A percentile compares a stretch with the other conserved stretches of the same genome.
Conservation (phyloP, 495 filamentous ascomycete genomes). For the Diplogelasinospora grovesii region DNA sequence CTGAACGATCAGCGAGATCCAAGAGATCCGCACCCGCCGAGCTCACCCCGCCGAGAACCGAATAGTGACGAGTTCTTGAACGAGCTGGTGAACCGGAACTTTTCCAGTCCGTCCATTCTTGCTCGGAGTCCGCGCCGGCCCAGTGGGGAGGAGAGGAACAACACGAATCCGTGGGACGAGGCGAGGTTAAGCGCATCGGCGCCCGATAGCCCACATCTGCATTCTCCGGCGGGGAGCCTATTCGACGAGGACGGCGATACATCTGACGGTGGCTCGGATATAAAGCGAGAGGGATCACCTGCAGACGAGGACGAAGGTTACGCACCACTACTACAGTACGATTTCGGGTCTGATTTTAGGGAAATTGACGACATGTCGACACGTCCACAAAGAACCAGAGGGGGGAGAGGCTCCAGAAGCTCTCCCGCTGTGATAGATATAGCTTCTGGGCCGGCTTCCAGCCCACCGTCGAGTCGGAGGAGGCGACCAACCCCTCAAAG, state of each 20-base stretch:
- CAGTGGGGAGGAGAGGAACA: too few species aligned
- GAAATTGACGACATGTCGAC: neutral
- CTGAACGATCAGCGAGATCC: neutral
- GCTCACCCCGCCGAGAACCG: conserved; percentile 4
- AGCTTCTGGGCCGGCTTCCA: too few species aligned
- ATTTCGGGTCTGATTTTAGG: too few species aligned
- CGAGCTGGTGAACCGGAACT: conserved; percentile 22
- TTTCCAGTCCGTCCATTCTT: conserved; percentile 31
- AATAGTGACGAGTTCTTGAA: conserved; percentile 27
- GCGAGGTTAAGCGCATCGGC: too few species aligned
- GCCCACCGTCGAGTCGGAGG: neutral
- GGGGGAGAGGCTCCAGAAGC: too few species aligned
- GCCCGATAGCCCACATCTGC: too few species aligned
- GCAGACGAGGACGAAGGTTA: neutral
- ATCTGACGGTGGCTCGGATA: too few species aligned
- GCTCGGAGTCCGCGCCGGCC: conserved; percentile 4
- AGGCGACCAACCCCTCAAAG: neutral
- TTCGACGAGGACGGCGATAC: too few species aligned
- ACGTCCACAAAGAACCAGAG: neutral
- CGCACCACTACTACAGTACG: too few species aligned
- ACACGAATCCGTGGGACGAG: too few species aligned
- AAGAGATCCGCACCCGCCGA: neutral
- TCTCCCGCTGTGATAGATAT: too few species aligned
- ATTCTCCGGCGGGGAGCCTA: too few species aligned
- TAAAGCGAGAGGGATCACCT: neutral